These are phyloP conservation scores for Comarum palustre DNA, from an alignment of 306 rosid genomes.

Conservation along the genomic window DNA sequence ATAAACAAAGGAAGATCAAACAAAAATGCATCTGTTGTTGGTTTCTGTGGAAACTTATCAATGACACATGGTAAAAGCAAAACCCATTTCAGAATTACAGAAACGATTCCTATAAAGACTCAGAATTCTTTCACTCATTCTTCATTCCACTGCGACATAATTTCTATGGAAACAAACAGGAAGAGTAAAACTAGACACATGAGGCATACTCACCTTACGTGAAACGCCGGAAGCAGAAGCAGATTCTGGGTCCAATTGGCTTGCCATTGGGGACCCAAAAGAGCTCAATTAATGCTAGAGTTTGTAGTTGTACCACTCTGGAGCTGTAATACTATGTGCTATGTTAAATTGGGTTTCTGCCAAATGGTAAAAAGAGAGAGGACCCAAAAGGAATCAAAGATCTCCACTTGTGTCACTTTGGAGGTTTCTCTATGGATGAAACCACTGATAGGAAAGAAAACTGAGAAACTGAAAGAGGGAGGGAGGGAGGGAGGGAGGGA, in stretches of 20 bases:
- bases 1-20: background rate
- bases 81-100: background rate
- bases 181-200: background rate
- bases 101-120: background rate
- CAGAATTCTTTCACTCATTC: background rate
- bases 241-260: slow-evolving; percentile 17
- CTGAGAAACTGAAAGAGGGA: background rate
- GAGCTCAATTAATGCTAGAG: slow-evolving; percentile 3
- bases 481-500: background rate
- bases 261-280: slow-evolving; percentile 6
- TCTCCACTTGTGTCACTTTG: background rate
- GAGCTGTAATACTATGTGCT: background rate
- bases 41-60: background rate
- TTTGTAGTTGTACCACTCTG: background rate
- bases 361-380: background rate
- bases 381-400: background rate
- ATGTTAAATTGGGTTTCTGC: background rate
- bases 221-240: background rate
- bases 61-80: background rate
- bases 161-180: slow-evolving; percentile 5
- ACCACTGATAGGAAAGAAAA: too few species aligned
- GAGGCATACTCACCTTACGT: background rate
- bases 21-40: slow-evolving; percentile 1
- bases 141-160: background rate
- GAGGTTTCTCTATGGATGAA: background rate